Percentiles rank a stretch among this genome's conserved stretches.
Conservation (phyloP, 2,329 filamentous ascomycete genomes). For the Trichoderma citrinoviride region DNA sequence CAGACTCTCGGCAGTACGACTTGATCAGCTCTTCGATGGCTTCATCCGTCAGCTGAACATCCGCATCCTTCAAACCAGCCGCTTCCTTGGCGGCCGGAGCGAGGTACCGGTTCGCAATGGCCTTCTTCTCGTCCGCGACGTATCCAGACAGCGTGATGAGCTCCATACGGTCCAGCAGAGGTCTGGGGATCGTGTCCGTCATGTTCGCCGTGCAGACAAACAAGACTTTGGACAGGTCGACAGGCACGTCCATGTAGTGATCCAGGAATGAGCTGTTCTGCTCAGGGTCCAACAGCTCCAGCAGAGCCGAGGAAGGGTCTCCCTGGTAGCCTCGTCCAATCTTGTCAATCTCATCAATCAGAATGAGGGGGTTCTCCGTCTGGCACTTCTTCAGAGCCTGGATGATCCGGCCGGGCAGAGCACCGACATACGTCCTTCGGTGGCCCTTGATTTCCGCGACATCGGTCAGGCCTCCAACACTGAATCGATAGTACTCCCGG, state of each 20-base stretch:
- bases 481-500: slow-evolving; percentile 96
- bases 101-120: slow-evolving; percentile 90
- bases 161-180: slow-evolving; percentile 94
- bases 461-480: slow-evolving; percentile 92
- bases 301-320: slow-evolving; percentile 87
- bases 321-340: slow-evolving; percentile 95
- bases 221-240: slow-evolving; percentile 94
- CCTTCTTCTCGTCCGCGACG: slow-evolving; percentile 97
- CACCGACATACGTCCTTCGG: slow-evolving; percentile 92
- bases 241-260: slow-evolving; percentile 97
- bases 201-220: slow-evolving; percentile 99
- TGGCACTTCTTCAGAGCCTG: slow-evolving; percentile 98
- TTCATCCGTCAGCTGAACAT: slow-evolving; percentile 80
- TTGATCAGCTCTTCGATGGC: slow-evolving; percentile 97
- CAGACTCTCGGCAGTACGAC: slow-evolving; percentile 95
- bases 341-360: slow-evolving; percentile 98
- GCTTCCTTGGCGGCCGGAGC: slow-evolving; percentile 92
- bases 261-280: slow-evolving; percentile 97
- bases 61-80: slow-evolving; percentile 83
- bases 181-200: slow-evolving; percentile 95
- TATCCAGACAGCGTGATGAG: slow-evolving; percentile 95
- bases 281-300: slow-evolving; percentile 93
- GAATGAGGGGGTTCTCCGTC: slow-evolving; percentile 92
- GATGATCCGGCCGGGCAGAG: slow-evolving; percentile 92
- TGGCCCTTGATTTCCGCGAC: slow-evolving; percentile 99